Base-by-base conservation (phyloP, 2,329 filamentous ascomycete genomes). In the Plectosphaerella plurivora region DNA sequence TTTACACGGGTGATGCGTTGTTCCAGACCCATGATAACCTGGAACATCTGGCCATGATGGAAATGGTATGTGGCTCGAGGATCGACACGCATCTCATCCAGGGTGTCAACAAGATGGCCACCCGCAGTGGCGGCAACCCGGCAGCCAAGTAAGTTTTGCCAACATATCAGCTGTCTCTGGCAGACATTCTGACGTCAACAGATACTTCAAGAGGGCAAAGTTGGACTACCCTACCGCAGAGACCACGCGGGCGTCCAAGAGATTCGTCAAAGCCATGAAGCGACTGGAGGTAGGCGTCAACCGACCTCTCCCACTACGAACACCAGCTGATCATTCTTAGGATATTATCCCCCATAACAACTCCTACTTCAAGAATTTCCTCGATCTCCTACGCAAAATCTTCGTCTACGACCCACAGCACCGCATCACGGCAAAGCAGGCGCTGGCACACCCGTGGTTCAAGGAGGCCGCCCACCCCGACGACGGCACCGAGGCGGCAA, bases 31-130 rank as follows among this genome's bases (percentile, higher is more conserved):
- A 88, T 59, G 85, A 88, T 59, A 88, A 88, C 55, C 73, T 88
- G 22, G 85, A 88, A 65, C 85, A 88, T 63, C 69, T 88, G 49
- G 85, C 85, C n/a, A 88, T 88, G 85, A 88, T 88, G 84, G 84
- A 87, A 61, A 82, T 80, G 35, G 84, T 88, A 8, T 82, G 83
- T 51, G 82, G 81, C 49, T 68, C 70, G 20, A 74, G 78, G 48
- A 81, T 88, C 49, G 84, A 87, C 55, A 68, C 69, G 0, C 73
- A 79, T 55, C 75, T 88, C 6, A 78, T 88, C 15, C 73, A 78
- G 53, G 67, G 75, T 54, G 79, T 83, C 36, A 79, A 78, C 55
- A 77, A 80, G 61, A 81, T 81, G 69, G 72, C 76, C 10, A 77
- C 77, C 1, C 72, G 83, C 52, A 83, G 73, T 58, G 75, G 76